Conservation (phyloP, 169 alveolate genomes). For the Babesia divergens region DNA sequence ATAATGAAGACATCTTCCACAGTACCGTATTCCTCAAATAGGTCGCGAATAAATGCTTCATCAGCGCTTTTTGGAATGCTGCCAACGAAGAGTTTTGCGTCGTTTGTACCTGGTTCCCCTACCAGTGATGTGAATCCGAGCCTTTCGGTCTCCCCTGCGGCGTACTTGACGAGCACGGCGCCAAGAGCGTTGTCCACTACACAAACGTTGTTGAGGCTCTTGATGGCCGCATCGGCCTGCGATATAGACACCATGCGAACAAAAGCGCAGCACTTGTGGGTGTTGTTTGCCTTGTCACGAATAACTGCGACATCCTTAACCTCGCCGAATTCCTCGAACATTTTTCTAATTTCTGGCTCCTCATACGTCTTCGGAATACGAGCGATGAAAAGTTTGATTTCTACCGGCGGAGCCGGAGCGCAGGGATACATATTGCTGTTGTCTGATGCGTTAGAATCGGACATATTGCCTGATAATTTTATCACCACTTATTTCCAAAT, state of each 20-base stretch:
- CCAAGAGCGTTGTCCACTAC: slow-evolving; percentile 81
- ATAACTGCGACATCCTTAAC: slow-evolving; percentile 83
- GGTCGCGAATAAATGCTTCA: slow-evolving; percentile 79
- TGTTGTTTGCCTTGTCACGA: slow-evolving; percentile 80
- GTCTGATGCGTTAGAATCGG: too few species aligned
- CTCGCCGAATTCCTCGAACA: slow-evolving; percentile 83
- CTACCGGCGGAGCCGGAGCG: slow-evolving; percentile 88
- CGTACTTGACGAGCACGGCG: slow-evolving; percentile 84
- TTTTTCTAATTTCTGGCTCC: slow-evolving; percentile 76
- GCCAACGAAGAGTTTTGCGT: slow-evolving; percentile 87
- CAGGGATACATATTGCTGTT: slow-evolving; percentile 72
- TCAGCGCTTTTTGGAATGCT: slow-evolving; percentile 80
- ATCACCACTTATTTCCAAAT: too few species aligned
- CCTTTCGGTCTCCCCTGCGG: slow-evolving; percentile 84
- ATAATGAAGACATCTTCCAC: slow-evolving; percentile 83
- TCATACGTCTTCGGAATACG: slow-evolving; percentile 82
- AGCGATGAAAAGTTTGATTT: slow-evolving; percentile 85
- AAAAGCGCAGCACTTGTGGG: slow-evolving; percentile 83
- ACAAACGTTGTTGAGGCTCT: slow-evolving; percentile 77
- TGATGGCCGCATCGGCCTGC: slow-evolving; percentile 87
- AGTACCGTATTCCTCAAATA: slow-evolving; percentile 81
- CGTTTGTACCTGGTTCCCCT: slow-evolving; percentile 81
- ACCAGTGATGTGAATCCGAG: slow-evolving; percentile 81
- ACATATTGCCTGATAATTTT: too few species aligned
- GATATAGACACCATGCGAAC: slow-evolving; percentile 84